These are phyloP conservation scores for Symmetrospora coprosmae DNA, from an alignment of 768 basidiomycete species.

Conservation along the genomic window DNA sequence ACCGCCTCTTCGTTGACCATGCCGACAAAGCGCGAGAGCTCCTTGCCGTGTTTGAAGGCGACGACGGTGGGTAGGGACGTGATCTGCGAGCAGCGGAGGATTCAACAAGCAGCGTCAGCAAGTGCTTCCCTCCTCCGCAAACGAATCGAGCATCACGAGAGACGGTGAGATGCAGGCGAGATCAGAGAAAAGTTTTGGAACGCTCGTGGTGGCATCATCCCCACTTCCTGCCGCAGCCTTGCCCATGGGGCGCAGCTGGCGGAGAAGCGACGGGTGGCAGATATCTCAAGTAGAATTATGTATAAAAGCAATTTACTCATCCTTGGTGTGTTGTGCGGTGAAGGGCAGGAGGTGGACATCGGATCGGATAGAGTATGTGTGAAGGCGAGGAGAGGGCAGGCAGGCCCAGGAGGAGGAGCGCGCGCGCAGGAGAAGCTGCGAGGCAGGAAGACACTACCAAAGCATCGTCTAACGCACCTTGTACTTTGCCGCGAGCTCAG, in stretches of 20 bases:
- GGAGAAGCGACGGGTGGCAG: not conserved
- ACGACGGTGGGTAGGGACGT: conserved; percentile 15
- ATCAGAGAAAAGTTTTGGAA: not conserved
- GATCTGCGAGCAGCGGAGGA: not conserved
- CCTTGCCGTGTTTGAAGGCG: conserved; percentile 18
- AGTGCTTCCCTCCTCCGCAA: not conserved
- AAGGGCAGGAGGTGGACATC: no score
- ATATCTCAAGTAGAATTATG: conserved; percentile 24
- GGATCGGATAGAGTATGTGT: not conserved
- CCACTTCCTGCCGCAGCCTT: no score
- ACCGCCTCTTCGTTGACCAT: conserved; percentile 16
- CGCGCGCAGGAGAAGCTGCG: not conserved
- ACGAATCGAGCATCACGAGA: not conserved
- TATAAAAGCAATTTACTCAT: conserved; percentile 8
- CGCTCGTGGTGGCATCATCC: not conserved
- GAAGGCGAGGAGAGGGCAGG: not conserved
- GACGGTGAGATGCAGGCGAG: not conserved
- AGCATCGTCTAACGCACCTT: no score
- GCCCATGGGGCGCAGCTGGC: no score
- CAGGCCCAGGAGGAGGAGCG: not conserved
- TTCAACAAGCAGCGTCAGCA: not conserved
- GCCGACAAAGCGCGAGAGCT: conserved; percentile 8
- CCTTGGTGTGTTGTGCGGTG: no score
- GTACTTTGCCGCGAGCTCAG: conserved; percentile 13
- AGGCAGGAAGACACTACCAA: no score